Percentiles rank a stretch among this genome's conserved stretches.
Conservation (phyloP, 2,329 filamentous ascomycete genomes). For the Phialophora tarda region DNA sequence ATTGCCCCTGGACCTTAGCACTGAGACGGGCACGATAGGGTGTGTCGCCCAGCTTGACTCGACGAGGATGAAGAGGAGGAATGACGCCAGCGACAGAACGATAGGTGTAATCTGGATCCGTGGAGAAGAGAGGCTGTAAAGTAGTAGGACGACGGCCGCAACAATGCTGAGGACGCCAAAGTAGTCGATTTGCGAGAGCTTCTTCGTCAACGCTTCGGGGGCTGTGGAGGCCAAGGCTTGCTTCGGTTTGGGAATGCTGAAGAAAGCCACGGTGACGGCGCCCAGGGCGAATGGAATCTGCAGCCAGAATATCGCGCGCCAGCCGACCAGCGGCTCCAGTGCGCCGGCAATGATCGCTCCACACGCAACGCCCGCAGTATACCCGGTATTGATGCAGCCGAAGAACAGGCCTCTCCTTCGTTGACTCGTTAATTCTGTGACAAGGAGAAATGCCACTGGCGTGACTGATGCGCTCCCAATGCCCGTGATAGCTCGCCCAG, state of each 20-base stretch:
- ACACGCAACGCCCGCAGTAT: slow-evolving; percentile 72
- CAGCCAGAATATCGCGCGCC: slow-evolving; percentile 74
- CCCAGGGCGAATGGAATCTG: slow-evolving; percentile 70
- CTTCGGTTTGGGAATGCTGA: slow-evolving; percentile 65
- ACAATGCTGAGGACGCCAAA: slow-evolving; percentile 71
- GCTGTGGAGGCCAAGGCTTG: slow-evolving; percentile 45
- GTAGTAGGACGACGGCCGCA: slow-evolving; percentile 70
- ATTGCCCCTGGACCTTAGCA: slow-evolving; percentile 72
- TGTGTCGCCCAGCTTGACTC: slow-evolving; percentile 69
- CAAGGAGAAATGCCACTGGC: slow-evolving; percentile 74
- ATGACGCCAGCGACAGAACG: slow-evolving; percentile 62
- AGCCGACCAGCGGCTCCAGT: slow-evolving; percentile 68
- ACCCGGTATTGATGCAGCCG: slow-evolving; percentile 73
- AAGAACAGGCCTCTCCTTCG: slow-evolving; percentile 74
- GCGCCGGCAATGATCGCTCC: slow-evolving; percentile 74
- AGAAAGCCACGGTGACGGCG: slow-evolving; percentile 66
- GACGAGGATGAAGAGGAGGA: slow-evolving; percentile 63
- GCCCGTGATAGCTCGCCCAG: slow-evolving; percentile 71
- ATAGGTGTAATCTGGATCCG: slow-evolving; percentile 66
- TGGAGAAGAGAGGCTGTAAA: slow-evolving; percentile 71
- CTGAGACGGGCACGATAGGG: slow-evolving; percentile 74
- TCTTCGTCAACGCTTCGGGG: slow-evolving; percentile 52
- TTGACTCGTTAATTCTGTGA: slow-evolving; percentile 73
- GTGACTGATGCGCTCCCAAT: slow-evolving; percentile 73
- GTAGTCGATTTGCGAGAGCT: slow-evolving; percentile 74